Base-by-base conservation (phyloP, 352 stramenopile species). In the Bremia lactucae region DNA sequence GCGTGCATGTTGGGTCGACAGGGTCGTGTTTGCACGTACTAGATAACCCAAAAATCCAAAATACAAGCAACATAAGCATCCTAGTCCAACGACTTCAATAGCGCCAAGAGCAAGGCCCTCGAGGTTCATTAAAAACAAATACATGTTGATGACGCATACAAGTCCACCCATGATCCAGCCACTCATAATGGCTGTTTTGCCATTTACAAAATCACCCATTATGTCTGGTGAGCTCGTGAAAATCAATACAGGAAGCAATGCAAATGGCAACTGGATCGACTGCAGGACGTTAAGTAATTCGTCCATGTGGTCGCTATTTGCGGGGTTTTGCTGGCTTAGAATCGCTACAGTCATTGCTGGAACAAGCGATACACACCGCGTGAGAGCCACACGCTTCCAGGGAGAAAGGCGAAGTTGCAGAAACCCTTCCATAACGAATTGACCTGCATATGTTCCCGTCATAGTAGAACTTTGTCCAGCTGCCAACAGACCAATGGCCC, bases 401-500 rank as follows among this genome's bases (percentile, higher is more conserved):
- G 87, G 69, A 4, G 89, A 72, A 7, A 98, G 46, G 23, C 81
- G 72, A 19, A 97, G 62, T 36, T 96, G 72, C n/a, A 97, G 59
- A 44, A 98, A 98, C 0, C 93, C 93, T 66, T 97, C 87, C 92
- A 98, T 98, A 20, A 98, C 90, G 42, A 97, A 97, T 61, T 98
- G 94, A 8, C 94, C 94, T 0, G 94, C 94, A 55, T 97, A 98
- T 4, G 94, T 98, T 20, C 92, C 94, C 2, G 94, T 97, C 80
- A 98, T 98, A 16, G 93, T 97, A 22, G 80, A 91, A 55, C 74
- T 94, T 52, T 98, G 94, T 16, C 94, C 94, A 9, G 94, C 87
- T 4, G 94, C 94, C 20, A 98, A 62, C 15, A 98, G 59, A 2
- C 92, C 94, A 19, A 98, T 78, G 13, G 83, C 92, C 93, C 91